phyloP scores from a whole-genome alignment of 257 asterid genomes.

The Voacanga thouarsii region DNA sequence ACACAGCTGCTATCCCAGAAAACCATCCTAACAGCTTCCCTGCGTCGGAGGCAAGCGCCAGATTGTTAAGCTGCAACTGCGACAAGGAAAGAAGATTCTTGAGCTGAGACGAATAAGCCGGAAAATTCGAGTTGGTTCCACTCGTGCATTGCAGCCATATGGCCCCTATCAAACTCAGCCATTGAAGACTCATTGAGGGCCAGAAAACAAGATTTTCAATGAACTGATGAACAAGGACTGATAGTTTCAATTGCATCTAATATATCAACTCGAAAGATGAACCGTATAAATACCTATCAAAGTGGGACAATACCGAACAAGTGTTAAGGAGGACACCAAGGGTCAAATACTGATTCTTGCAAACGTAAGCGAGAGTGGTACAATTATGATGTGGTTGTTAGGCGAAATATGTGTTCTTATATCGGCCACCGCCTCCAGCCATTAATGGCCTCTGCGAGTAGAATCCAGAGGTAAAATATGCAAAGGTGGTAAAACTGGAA shows the following conservation, averaged over 20 bases:
- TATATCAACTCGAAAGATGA: background rate
- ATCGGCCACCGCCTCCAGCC: constrained; percentile 12
- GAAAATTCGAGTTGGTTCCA: constrained; percentile 75
- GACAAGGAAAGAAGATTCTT: constrained; percentile 53
- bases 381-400: constrained; percentile 19
- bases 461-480: background rate
- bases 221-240: background rate
- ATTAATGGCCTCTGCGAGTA: constrained; percentile 6
- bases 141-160: constrained; percentile 79
- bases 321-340: background rate
- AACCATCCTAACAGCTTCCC: constrained; percentile 80
- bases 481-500: background rate
- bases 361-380: background rate
- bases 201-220: background rate
- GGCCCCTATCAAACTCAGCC: constrained; percentile 66
- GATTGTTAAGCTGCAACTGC: constrained; percentile 65
- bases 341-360: background rate
- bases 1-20: constrained; percentile 63
- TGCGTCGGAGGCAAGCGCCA: constrained; percentile 83
- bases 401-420: constrained; percentile 18
- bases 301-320: background rate
- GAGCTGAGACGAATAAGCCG: constrained; percentile 70
- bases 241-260: background rate
- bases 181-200: constrained; percentile 49
- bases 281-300: background rate